Evolutionary conservation across 495 filamentous ascomycete species (phyloP), one percentile per base, ranked within the genome.

Genomic region (Chaetomium cochliodes): DNA sequence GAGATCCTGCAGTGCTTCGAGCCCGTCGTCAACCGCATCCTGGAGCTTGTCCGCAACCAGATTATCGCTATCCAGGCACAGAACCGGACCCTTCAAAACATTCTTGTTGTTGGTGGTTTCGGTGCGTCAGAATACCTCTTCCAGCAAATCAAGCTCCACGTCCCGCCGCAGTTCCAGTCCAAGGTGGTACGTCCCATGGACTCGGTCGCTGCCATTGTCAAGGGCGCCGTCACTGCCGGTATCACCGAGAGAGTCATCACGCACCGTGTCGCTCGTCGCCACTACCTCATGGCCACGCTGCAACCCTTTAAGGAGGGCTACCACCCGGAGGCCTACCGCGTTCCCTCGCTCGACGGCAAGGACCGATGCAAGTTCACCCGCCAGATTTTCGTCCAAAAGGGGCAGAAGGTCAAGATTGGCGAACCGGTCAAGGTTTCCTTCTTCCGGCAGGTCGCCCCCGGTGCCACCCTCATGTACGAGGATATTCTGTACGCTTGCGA

Each of bases 271-370:
- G 94, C 94, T n/a, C 90, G 94, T 77, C 88, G 94, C 44, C 94
- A 98, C 77, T 98, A 98, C 74, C 91, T 98, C 63, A 98, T 98
- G 94, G 96, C 94, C 49, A 98, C 94, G 0, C 85, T 98, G 20
- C 93, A 98, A 73, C 96, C 96, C 9, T 98, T 98, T 84, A 97
- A 98, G 76, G 93, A 98, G 74, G 94, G 94, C 20, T 96, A 98
- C 75, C 94, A 98, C 73, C 94, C 93, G 2, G 94, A 98, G 74
- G 92, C 94, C 64, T 98, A 98, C 78, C 92, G 94, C 67, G 96
- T 98, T 16, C 96, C 94, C 23, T 94, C 90, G 67, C 84, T 98
- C 62, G 94, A 98, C 69, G 94, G 94, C 63, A 96, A 97, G 72
- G 94, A 98, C 75, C 86, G 94, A 57, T 98, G 94, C 88, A 98